A percentile compares a stretch with the other conserved stretches of the same genome.
Evolutionary conservation across 1,139 yeast species (phyloP).

Genomic region (Debaryomyces fabryi): DNA sequence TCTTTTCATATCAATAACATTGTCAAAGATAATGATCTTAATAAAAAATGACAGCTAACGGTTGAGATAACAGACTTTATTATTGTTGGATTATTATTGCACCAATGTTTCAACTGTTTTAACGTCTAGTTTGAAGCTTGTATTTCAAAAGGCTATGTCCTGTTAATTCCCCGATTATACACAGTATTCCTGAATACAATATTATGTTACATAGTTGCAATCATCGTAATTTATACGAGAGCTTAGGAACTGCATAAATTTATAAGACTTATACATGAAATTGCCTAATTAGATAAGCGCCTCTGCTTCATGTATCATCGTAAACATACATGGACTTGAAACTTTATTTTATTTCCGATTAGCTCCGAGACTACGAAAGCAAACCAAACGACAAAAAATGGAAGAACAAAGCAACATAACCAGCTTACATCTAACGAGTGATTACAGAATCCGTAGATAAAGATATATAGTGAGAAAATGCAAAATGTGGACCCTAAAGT

Average conservation of each 20-base stretch:
- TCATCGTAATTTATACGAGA: slow-evolving; percentile 2
- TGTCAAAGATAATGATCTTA: no score
- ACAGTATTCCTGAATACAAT: no score
- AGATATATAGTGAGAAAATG: not conserved
- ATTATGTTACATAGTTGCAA: not conserved
- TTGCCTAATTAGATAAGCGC: not conserved
- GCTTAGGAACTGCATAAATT: not conserved
- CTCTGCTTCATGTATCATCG: slow-evolving; percentile 2
- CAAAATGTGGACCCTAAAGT: not conserved
- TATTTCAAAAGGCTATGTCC: not conserved
- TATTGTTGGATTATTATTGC: no score
- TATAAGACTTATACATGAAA: not conserved
- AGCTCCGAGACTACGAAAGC: not conserved
- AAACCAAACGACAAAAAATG: not conserved
- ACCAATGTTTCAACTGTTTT: no score
- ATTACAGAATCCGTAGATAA: not conserved
- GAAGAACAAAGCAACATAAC: not conserved
- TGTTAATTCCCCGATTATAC: not conserved
- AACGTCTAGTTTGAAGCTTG: no score
- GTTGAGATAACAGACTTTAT: no score
- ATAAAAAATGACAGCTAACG: no score
- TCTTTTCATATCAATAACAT: not conserved
- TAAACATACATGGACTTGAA: slow-evolving; percentile 3
- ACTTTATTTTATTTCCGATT: slow-evolving; percentile 1
- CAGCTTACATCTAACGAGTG: not conserved